These are phyloP conservation scores for Ceratonia siliqua DNA, from an alignment of 306 rosid species.

Conservation along the genomic window DNA sequence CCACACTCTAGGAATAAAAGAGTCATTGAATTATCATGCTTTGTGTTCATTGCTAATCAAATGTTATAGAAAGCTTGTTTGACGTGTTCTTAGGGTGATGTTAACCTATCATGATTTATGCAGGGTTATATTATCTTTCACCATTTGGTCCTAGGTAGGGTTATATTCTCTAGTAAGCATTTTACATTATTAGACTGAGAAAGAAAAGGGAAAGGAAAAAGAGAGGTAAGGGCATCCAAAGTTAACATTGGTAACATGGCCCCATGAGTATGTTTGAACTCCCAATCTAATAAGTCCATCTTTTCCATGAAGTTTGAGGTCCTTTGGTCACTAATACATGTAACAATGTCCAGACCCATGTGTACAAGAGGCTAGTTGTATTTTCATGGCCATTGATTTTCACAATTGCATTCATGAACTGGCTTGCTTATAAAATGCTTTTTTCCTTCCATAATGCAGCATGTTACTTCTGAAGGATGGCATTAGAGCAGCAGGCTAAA, in stretches of 20 bases:
- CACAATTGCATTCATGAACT: slow-evolving; percentile 95
- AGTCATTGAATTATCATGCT: no score
- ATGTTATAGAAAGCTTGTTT: no score
- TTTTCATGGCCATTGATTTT: slow-evolving; percentile 81
- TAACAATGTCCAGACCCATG: slow-evolving; percentile 65
- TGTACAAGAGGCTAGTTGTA: slow-evolving; percentile 74
- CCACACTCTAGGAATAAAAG: no score
- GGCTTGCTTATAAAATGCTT: no score
- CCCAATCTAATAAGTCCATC: slow-evolving; percentile 15
- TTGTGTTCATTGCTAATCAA: no score
- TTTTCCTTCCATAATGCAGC: no score
- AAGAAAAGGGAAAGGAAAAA: background rate
- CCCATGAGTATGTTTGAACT: slow-evolving; percentile 2
- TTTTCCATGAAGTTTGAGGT: slow-evolving; percentile 24
- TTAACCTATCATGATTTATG: no score
- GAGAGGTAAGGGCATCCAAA: background rate
- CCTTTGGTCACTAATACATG: slow-evolving; percentile 35
- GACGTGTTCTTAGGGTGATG: no score
- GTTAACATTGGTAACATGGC: slow-evolving; percentile 13
- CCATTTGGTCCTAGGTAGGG: background rate
- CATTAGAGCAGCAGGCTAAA: no score
- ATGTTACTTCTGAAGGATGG: no score
- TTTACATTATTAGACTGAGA: background rate
- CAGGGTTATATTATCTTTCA: no score
- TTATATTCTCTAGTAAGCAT: slow-evolving; percentile 19